phyloP scores from a whole-genome alignment of 805 yeast species.

The Cyberlindnera petersonii region DNA sequence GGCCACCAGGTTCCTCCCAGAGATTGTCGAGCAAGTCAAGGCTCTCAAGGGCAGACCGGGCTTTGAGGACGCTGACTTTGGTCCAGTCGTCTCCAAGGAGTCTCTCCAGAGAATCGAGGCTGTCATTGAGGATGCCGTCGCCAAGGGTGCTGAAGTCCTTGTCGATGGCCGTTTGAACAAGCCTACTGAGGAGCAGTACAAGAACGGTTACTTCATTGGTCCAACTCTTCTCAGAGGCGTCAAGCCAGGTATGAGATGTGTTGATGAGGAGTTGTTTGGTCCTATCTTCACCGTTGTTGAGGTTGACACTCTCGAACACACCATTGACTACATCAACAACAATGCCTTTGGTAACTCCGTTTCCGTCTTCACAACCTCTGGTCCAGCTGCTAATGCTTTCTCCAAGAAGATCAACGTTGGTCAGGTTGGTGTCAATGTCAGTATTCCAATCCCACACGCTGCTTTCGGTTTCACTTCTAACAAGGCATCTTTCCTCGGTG shows the following conservation, averaged over 20 bases:
- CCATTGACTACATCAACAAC: slow-evolving; percentile 57
- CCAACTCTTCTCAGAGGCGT: slow-evolving; percentile 63
- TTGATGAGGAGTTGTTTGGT: slow-evolving; percentile 75
- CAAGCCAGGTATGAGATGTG: slow-evolving; percentile 66
- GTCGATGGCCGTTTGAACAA: slow-evolving; percentile 55
- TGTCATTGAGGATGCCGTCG: slow-evolving; percentile 54
- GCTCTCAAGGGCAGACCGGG: slow-evolving; percentile 61
- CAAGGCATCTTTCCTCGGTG: slow-evolving; percentile 75
- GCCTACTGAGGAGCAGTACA: slow-evolving; percentile 35
- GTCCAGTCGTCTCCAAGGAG: slow-evolving; percentile 67
- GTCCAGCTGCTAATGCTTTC: slow-evolving; percentile 65
- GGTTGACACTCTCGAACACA: slow-evolving; percentile 63
- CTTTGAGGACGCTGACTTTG: slow-evolving; percentile 60
- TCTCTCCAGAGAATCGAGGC: slow-evolving; percentile 51
- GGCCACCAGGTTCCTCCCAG: slow-evolving; percentile 58
- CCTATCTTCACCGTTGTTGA: slow-evolving; percentile 65
- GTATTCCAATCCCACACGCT: slow-evolving; percentile 78
- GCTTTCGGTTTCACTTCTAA: slow-evolving; percentile 80
- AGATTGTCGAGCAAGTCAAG: slow-evolving; percentile 54
- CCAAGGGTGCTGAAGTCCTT: slow-evolving; percentile 57
- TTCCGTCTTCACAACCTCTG: slow-evolving; percentile 65
- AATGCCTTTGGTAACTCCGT: slow-evolving; percentile 68
- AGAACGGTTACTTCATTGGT: slow-evolving; percentile 66
- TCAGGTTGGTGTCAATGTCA: slow-evolving; percentile 75
- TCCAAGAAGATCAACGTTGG: slow-evolving; percentile 64